These are phyloP conservation scores for Aspergillus sp. DNA, from an alignment of 2,329 filamentous ascomycete species.

Conservation along the genomic window DNA sequence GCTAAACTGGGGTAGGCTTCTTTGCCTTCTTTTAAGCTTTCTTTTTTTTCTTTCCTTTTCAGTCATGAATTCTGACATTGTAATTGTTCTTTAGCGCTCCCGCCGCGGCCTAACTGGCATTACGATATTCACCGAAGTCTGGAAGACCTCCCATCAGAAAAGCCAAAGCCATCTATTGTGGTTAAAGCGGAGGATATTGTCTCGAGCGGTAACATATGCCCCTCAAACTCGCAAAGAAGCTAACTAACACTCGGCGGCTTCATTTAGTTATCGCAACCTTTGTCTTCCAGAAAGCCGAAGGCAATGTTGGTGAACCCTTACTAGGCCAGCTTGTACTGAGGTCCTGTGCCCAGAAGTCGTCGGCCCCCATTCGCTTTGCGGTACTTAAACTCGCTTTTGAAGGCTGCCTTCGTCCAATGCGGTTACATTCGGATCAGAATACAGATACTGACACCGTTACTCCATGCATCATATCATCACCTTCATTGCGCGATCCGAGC, in stretches of 20 bases:
- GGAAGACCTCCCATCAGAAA: conserved; percentile 35
- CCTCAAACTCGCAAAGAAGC: neutral
- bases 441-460: conserved; percentile 21
- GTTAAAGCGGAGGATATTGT: conserved; percentile 50
- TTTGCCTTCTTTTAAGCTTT: neutral
- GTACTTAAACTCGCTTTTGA: conserved; percentile 55
- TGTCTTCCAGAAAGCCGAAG: conserved; percentile 54
- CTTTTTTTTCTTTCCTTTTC: too few relatives aligned
- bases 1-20: conserved; percentile 35
- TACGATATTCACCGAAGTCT: conserved; percentile 52
- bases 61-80: neutral
- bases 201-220: conserved; percentile 42
- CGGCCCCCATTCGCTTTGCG: conserved; percentile 49
- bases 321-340: conserved; percentile 55
- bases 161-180: conserved; percentile 47
- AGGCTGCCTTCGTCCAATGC: conserved; percentile 47
- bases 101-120: conserved; percentile 32
- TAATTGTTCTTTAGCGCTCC: conserved; percentile 31
- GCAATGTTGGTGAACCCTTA: conserved; percentile 60
- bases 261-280: conserved; percentile 52
- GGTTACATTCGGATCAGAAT: conserved; percentile 36
- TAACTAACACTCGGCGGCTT: conserved; percentile 15
- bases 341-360: conserved; percentile 48
- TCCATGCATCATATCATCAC: conserved; percentile 29
- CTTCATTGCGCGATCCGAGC: conserved; percentile 36